Conservation (phyloP, 306 rosid species). For the Phaseolus lunatus region DNA sequence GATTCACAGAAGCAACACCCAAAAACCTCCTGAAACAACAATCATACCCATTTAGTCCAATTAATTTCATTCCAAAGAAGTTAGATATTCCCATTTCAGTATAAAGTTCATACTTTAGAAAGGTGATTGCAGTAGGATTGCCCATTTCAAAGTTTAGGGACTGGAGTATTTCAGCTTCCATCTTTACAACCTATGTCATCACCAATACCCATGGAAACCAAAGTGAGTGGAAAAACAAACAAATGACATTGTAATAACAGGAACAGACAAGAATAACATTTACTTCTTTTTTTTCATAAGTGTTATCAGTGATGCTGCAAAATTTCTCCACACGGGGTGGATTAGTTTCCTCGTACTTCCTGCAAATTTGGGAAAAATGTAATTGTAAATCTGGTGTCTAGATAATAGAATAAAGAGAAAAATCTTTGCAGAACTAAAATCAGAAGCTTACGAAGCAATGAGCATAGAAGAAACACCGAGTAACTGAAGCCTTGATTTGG, state of each 20-base stretch:
- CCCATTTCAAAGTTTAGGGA: conserved; percentile 79
- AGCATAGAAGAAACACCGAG: conserved; percentile 84
- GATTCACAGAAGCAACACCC: conserved; percentile 47
- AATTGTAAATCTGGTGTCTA: not conserved
- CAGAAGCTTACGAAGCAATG: conserved; percentile 70
- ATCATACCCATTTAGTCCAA: conserved; percentile 10
- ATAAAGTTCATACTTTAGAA: conserved; percentile 59
- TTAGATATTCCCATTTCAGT: not conserved
- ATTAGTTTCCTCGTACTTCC: conserved; percentile 87
- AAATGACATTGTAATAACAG: not conserved
- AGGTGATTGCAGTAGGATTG: conserved; percentile 72
- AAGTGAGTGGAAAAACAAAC: not conserved
- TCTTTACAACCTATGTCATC: conserved; percentile 63
- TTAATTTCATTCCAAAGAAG: not conserved
- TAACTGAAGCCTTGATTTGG: conserved; percentile 58
- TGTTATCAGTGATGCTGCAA: conserved; percentile 72
- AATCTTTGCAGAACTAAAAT: not conserved
- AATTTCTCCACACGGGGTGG: conserved; percentile 79
- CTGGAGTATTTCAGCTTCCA: conserved; percentile 85
- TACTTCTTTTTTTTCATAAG: conserved; percentile 65
- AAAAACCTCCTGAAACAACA: conserved; percentile 55
- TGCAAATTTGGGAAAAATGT: conserved; percentile 17
- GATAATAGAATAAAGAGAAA: not conserved
- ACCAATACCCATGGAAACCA: not conserved
- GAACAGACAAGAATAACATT: not conserved